Base-by-base conservation (phyloP, 23 red algal species). In the Gracilaria caudata region DNA sequence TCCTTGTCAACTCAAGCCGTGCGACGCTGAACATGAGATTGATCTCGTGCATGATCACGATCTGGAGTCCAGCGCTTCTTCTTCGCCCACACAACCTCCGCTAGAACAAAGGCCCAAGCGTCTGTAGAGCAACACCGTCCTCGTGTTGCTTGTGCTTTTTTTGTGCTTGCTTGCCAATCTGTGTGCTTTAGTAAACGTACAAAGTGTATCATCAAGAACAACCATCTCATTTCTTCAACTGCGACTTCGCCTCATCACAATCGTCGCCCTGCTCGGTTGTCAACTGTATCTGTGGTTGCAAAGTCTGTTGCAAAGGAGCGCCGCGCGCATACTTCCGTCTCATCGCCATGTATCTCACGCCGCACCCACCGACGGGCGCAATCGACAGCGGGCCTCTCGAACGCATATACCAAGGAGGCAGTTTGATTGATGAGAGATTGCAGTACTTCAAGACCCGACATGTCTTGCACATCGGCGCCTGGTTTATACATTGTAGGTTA, bases 301-400 rank as follows among this genome's bases (percentile, higher is more conserved):
- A n/a, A n/a, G n/a, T 20, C 23, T 66, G 7, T 37, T 35, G 21
- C 61, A 25, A 10, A 33, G 61, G 7, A 43, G 68, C 68, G n/a
- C 49, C 39, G 3, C n/a, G 37, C 25, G 70, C 38, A 30, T 29
- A 4, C 70, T 73, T 75, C 14, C 68, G 33, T 36, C 33, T 39
- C 54, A 89, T 56, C 1, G 68, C 85, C 33, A 68, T n/a, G 19
- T 72, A 89, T 7, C 64, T 72, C 12, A 89, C 26, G 12, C 54
- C 85, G 43, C 72, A 89, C 8, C 85, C 85, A n/a, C 68, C 85
- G 7, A 54, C 29, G 10, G 85, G 73, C 26, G 85, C 87, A n/a
- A 91, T 33, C 41, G 87, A 68, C 11, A 91, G 57, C 8, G 77
- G 87, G 3, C 47, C 51, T 73, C 87, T 71, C 41, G 82, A 19